phyloP scores from a whole-genome alignment of 2,329 filamentous ascomycete species.

The Fonsecaea nubica region DNA sequence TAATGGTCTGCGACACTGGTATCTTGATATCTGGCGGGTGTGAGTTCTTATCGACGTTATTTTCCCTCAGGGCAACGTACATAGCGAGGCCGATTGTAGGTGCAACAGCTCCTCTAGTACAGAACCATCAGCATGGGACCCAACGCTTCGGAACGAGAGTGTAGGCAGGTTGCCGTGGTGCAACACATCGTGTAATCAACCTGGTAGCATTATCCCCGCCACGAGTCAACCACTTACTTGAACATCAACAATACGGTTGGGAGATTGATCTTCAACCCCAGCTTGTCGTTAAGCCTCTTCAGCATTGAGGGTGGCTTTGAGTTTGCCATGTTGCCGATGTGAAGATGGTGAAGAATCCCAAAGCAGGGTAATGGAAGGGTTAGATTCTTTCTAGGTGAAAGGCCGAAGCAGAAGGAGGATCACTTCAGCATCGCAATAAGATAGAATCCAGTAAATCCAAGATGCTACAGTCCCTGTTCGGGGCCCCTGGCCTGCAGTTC shows the following conservation, averaged over 20 bases:
- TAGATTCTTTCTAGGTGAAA: not conserved
- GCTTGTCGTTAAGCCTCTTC: conserved; percentile 22
- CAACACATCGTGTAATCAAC: not conserved
- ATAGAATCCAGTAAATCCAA: not conserved
- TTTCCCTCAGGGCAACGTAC: conserved; percentile 11
- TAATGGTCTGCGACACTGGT: conserved; percentile 58
- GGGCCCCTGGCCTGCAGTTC: not conserved
- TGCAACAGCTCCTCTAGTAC: conserved; percentile 27
- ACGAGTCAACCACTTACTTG: conserved; percentile 25
- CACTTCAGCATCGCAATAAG: not conserved
- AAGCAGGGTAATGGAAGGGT: not conserved
- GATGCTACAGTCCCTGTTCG: not conserved
- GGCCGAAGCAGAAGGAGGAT: not conserved
- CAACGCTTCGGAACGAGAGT: not conserved
- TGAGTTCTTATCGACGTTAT: conserved; percentile 3
- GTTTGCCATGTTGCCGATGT: conserved; percentile 20
- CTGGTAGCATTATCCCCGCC: not conserved
- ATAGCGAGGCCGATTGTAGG: conserved; percentile 32
- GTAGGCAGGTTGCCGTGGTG: conserved; percentile 1
- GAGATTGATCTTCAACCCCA: conserved; percentile 32
- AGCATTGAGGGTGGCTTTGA: conserved; percentile 19
- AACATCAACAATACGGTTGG: conserved; percentile 30
- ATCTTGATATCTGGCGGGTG: conserved; percentile 53
- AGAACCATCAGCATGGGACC: conserved; percentile 18
- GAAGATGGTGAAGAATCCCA: not conserved